Evolutionary conservation across 2,329 filamentous ascomycete genomes (phyloP), one percentile per base, ranked within the genome.

Genomic region (Periconia digitata): DNA sequence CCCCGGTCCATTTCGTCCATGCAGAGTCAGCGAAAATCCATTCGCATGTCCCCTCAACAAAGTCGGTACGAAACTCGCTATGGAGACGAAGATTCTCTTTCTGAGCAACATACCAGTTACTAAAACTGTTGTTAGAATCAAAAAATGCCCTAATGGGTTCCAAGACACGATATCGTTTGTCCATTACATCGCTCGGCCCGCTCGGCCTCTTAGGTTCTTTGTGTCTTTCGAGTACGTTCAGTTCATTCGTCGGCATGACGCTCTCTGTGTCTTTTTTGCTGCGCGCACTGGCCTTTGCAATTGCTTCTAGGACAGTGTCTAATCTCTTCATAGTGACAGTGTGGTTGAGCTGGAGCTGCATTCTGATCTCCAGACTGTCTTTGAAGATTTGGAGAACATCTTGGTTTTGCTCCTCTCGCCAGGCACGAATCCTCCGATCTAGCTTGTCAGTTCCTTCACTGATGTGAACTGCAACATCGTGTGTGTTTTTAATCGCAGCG

Each of bases 21-120:
- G 53, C 35, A 0, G 59, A 51, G 8, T 69, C 55, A 0, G 55
- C 44, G 21, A 60, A 58, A 0, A 73, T 32, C 71, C 71, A 74
- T 1, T 46, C 47, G 27, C 62, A 64, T 0, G 71, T 70, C 2
- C 66, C 64, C 1, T 52, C 23, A 1, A 73, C 54, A 1, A 65
- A 54, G 0, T 63, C 66, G 6, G 72, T 66, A 17, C 64, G 60
- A 2, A 71, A 56, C 1, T 60, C 49, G 0, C 66, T 52, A 4
- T 51, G 29, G 18, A 47, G 44, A 18, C 40, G 39, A 0, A 49
- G 12, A 38, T 10, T 47, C 21, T 6, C 29, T 22, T 3, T 27
- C n/a, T n/a, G n/a, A n/a, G n/a, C n/a, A n/a, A n/a, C n/a, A 18
- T 40, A 22, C 37, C 5, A 5, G 8, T 7, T 22, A 8, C 6